Evolutionary conservation across 1,284 basidiomycete species (phyloP).

Genomic region (Ustilago crameri): DNA sequence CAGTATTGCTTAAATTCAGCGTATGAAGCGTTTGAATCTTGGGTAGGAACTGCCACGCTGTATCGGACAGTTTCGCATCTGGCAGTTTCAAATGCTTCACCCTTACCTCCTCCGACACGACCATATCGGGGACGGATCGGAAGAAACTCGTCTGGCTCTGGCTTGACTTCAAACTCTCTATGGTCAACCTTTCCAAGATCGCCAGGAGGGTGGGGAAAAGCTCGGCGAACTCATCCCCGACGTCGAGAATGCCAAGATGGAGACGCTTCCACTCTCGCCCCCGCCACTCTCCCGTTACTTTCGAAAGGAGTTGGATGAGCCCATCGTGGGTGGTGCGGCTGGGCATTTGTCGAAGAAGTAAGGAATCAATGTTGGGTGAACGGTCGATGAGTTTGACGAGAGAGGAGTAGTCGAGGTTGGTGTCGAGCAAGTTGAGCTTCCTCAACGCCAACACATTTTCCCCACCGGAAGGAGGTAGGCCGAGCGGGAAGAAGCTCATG

Average conservation of each 20-base stretch:
- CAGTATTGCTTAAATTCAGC: constrained; percentile 30
- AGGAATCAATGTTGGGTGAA: constrained; percentile 10
- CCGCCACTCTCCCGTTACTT: constrained; percentile 2
- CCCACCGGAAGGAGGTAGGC: background rate
- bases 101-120: background rate
- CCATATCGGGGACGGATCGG: constrained; percentile 3
- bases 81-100: constrained; percentile 26
- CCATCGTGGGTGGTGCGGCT: constrained; percentile 25
- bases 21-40: constrained; percentile 10
- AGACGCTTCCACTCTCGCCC: constrained; percentile 13
- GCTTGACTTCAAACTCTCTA: constrained; percentile 21
- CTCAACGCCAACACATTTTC: constrained; percentile 1
- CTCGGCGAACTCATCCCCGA: constrained; percentile 23
- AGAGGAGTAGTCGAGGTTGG: constrained; percentile 20
- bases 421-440: constrained; percentile 30
- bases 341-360: constrained; percentile 20
- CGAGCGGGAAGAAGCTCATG: constrained; percentile 22
- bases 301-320: constrained; percentile 9
- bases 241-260: constrained; percentile 16
- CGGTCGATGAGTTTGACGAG: constrained; percentile 11
- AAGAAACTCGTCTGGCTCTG: constrained; percentile 20
- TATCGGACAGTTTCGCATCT: constrained; percentile 18
- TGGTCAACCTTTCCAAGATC: constrained; percentile 14
- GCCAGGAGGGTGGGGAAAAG: constrained; percentile 18
- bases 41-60: constrained; percentile 21